Percentiles rank a stretch among this genome's conserved stretches.
phyloP scores from a whole-genome alignment of 2,329 filamentous ascomycete genomes.

The Alternaria burnsii region DNA sequence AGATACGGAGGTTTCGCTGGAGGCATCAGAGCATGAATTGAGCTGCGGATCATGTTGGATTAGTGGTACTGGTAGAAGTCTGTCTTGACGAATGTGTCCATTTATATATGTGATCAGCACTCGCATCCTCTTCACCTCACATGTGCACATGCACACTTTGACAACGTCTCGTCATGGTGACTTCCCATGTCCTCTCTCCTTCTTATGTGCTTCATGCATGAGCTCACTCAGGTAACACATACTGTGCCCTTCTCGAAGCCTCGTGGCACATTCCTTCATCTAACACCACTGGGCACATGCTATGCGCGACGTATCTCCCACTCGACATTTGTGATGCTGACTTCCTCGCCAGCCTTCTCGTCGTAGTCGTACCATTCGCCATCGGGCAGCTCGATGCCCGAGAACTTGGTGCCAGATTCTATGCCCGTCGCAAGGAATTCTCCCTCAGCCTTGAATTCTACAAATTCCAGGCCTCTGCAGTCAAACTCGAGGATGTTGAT shows the following conservation, averaged over 20 bases:
- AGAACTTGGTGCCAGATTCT: slow-evolving; percentile 84
- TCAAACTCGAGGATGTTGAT: slow-evolving; percentile 90
- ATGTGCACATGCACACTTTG: background rate
- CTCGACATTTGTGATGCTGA: slow-evolving; percentile 86
- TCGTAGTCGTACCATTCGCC: slow-evolving; percentile 99
- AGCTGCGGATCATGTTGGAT: background rate
- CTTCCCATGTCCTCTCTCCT: background rate
- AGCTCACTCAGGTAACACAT: background rate
- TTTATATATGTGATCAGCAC: background rate
- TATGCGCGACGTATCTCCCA: slow-evolving; percentile 84
- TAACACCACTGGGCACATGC: background rate
- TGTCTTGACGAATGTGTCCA: background rate
- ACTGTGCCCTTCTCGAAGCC: background rate
- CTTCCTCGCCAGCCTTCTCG: slow-evolving; percentile 89
- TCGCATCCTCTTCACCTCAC: background rate
- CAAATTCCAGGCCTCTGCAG: slow-evolving; percentile 92
- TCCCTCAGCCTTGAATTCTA: slow-evolving; percentile 90
- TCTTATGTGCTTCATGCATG: background rate
- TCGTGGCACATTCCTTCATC: background rate
- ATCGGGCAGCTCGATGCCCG: slow-evolving; percentile 80
- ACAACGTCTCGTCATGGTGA: background rate
- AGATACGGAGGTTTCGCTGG: background rate
- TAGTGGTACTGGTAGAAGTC: background rate
- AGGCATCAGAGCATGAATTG: background rate
- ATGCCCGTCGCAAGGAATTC: slow-evolving; percentile 86